Evolutionary conservation across 1,284 basidiomycete genomes (phyloP).

Genomic region (Cryptococcus sp.): DNA sequence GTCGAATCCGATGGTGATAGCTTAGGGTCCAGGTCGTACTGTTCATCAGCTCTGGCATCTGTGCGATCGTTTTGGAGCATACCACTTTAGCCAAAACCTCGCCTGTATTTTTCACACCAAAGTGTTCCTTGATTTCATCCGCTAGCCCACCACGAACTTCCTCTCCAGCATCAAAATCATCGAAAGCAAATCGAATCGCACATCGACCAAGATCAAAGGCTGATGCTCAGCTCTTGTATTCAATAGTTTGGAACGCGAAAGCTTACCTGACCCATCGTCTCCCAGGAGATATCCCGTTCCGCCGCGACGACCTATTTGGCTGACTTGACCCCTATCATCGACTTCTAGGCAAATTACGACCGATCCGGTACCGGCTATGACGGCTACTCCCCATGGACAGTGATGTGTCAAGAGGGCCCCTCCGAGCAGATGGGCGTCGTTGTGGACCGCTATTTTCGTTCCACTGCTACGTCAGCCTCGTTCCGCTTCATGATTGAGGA

Average conservation of each 20-base stretch:
- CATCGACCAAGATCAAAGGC: conserved; percentile 34
- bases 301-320: conserved; percentile 25
- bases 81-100: conserved; percentile 31
- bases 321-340: conserved; percentile 13
- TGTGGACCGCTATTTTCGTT: conserved; percentile 17
- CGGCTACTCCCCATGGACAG: conserved; percentile 34
- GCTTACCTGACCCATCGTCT: conserved; percentile 38
- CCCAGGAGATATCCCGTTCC: conserved; percentile 37
- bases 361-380: conserved; percentile 38
- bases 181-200: conserved; percentile 22
- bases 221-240: neutral
- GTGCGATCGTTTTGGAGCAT: conserved; percentile 3
- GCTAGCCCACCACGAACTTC: conserved; percentile 20
- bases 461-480: conserved; percentile 1
- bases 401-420: conserved; percentile 25
- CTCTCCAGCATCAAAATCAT: conserved; percentile 26
- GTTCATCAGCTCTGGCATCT: neutral
- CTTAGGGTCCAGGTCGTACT: conserved; percentile 30
- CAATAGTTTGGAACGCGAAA: too few relatives aligned
- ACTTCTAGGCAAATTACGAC: conserved; percentile 28
- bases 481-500: neutral
- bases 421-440: conserved; percentile 37
- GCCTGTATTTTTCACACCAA: conserved; percentile 20
- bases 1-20: conserved; percentile 19
- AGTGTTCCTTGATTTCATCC: conserved; percentile 19